Conservation (phyloP, 805 yeast species). For the Candida vartiovaarae region DNA sequence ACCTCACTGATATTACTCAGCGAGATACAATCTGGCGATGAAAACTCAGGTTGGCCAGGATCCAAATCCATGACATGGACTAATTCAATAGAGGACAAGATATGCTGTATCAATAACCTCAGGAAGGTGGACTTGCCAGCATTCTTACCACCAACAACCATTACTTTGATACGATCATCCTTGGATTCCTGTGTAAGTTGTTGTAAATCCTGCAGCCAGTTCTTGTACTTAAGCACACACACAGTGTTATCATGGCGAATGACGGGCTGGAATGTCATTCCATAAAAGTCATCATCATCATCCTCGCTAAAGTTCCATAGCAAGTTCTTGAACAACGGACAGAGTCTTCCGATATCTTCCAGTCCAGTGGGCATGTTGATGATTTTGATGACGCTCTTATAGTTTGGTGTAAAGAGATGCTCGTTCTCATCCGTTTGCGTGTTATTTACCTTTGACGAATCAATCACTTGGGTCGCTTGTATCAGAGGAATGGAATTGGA, state of each 20-base stretch:
- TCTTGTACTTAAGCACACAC: slow-evolving; percentile 15
- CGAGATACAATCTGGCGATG: slow-evolving; percentile 66
- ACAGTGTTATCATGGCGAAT: slow-evolving; percentile 23
- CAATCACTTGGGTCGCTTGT: slow-evolving; percentile 33
- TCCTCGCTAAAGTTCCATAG: slow-evolving; percentile 25
- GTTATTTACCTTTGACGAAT: slow-evolving; percentile 26
- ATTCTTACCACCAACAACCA: slow-evolving; percentile 48
- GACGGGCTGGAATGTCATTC: slow-evolving; percentile 34
- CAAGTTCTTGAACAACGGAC: slow-evolving; percentile 38
- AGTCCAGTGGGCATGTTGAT: slow-evolving; percentile 35
- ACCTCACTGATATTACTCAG: slow-evolving; percentile 31
- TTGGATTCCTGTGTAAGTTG: slow-evolving; percentile 31
- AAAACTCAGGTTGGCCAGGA: slow-evolving; percentile 83
- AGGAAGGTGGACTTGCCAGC: slow-evolving; percentile 78
- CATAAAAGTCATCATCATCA: slow-evolving; percentile 18
- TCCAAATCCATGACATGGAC: slow-evolving; percentile 66
- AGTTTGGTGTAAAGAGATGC: slow-evolving; percentile 33
- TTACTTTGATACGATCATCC: slow-evolving; percentile 20
- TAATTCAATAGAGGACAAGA: slow-evolving; percentile 26
- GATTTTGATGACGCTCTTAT: slow-evolving; percentile 36
- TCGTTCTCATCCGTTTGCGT: slow-evolving; percentile 26
- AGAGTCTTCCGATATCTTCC: slow-evolving; percentile 34
- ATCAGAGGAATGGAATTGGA: slow-evolving; percentile 36
- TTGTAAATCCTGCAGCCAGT: slow-evolving; percentile 33
- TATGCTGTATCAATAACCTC: slow-evolving; percentile 43